Evolutionary conservation across 169 alveolate species (phyloP), one percentile per base, ranked within the genome.

Genomic region (Cryptosporidium ubiquitum): DNA sequence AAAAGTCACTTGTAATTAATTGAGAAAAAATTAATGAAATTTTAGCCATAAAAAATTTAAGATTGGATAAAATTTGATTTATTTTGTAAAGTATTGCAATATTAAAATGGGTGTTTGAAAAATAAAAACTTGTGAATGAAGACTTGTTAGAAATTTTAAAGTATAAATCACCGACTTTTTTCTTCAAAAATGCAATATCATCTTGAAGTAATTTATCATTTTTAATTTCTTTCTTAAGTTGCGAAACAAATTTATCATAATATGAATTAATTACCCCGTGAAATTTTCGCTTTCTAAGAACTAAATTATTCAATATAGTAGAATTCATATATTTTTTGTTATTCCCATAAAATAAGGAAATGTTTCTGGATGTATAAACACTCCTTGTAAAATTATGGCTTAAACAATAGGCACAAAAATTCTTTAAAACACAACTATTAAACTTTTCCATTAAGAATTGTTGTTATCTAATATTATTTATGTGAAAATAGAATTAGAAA

Each of bases 161-260:
- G 7, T 33, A 37, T 31, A 64, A 37, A 64, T 64, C 12, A 37
- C 29, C 23, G n/a, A 35, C 3, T 51, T 73, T 51, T 18, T 10
- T 73, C 6, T 33, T 58, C 42, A 73, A 58, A 10, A 23, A 3
- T 33, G 10, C 6, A 52, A 73, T 52, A 57, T 73, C 85, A 35
- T 58, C 51, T 9, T 52, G 31, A 12, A 73, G 85, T 31, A 29
- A 2, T 73, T 51, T 51, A 31, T 73, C 85, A n/a, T 16, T 29
- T 20, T 73, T 58, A n/a, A 73, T 37, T 18, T 33, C 70, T 55
- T 29, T 73, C 55, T 55, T 73, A 9, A 73, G 10, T 51, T 73
- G 26, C 14, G 60, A 73, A n/a, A 73, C 6, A n/a, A 73, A 31
- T 33, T 73, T 18, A 35, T 58, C 35, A 20, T n/a, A 33, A 37